These are phyloP conservation scores for Cinnamomum chago DNA, from an alignment of 164 flowering plant species.

Conservation along the genomic window DNA sequence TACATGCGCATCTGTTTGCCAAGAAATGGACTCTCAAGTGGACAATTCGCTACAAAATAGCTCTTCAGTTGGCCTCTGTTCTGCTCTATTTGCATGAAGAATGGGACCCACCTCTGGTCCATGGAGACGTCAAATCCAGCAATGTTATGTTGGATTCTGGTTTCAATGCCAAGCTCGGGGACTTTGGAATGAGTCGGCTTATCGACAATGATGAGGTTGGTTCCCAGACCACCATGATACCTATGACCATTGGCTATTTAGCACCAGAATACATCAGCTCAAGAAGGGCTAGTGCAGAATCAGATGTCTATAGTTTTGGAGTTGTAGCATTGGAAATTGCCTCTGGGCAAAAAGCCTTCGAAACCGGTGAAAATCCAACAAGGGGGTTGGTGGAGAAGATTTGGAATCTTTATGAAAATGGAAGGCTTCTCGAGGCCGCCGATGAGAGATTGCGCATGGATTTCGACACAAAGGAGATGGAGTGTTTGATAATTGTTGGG, in stretches of 20 bases:
- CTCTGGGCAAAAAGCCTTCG: conserved; percentile 29
- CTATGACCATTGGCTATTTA: conserved; percentile 52
- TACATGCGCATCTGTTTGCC: conserved; percentile 36
- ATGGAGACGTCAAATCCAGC: conserved; percentile 52
- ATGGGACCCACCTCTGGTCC: conserved; percentile 40
- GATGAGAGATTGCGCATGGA: conserved; percentile 24
- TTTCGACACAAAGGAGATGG: conserved; percentile 15
- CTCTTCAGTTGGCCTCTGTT: conserved; percentile 2
- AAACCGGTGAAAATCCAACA: conserved; percentile 9
- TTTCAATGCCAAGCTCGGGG: conserved; percentile 13
- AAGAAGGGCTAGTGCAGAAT: conserved; percentile 41
- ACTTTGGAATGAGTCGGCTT: conserved; percentile 1
- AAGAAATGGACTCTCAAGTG: conserved; percentile 15
- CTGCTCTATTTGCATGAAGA: conserved; percentile 37
- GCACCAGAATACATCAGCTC: conserved; percentile 39
- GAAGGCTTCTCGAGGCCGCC: conserved; percentile 19
- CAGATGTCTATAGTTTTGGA: conserved; percentile 51
- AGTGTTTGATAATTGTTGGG: conserved; percentile 32
- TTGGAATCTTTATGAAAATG: conserved; percentile 36
- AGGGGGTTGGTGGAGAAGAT: conserved; percentile 33
- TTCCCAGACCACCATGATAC: conserved; percentile 27
- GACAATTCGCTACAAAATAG: conserved; percentile 1
- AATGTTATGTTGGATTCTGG: conserved; percentile 42
- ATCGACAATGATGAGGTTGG: background rate
- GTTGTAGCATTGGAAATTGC: conserved; percentile 44